Conservation (phyloP, 139 green algal species). For the Eudorina sp. region DNA sequence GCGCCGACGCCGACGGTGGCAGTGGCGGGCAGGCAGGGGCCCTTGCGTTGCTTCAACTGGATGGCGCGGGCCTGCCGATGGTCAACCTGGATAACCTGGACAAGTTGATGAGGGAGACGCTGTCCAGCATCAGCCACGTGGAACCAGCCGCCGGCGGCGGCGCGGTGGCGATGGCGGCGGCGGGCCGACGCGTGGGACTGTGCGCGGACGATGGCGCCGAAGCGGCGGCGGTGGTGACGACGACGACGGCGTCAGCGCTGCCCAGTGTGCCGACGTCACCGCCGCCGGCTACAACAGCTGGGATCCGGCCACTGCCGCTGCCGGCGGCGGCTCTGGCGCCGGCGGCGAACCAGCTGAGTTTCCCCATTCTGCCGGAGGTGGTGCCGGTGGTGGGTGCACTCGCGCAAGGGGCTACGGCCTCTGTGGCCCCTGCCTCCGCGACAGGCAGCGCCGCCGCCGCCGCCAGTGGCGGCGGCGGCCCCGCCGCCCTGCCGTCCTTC, state of each 20-base stretch:
- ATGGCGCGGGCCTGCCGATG: not conserved
- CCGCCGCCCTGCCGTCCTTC: too few species aligned
- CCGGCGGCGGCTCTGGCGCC: too few species aligned
- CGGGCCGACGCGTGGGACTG: not conserved
- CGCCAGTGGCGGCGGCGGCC: not conserved
- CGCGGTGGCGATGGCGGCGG: not conserved
- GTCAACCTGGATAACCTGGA: not conserved
- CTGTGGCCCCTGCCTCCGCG: too few species aligned
- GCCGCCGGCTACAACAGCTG: too few species aligned
- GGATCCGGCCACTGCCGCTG: too few species aligned
- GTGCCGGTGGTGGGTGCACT: not conserved
- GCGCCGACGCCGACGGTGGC: not conserved
- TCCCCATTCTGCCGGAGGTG: not conserved
- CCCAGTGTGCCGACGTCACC: too few species aligned
- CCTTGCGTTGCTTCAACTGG: too few species aligned
- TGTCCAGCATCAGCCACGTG: not conserved
- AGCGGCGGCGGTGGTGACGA: not conserved
- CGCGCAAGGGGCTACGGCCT: not conserved
- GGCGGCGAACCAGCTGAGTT: not conserved
- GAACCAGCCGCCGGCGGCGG: not conserved
- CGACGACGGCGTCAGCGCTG: not conserved
- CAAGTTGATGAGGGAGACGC: not conserved
- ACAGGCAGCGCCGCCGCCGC: not conserved
- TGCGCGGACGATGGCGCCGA: too few species aligned
- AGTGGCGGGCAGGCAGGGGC: too few species aligned